These are phyloP conservation scores for Diospyros lotus DNA, from an alignment of 148 eudicot genomes.

Conservation along the genomic window DNA sequence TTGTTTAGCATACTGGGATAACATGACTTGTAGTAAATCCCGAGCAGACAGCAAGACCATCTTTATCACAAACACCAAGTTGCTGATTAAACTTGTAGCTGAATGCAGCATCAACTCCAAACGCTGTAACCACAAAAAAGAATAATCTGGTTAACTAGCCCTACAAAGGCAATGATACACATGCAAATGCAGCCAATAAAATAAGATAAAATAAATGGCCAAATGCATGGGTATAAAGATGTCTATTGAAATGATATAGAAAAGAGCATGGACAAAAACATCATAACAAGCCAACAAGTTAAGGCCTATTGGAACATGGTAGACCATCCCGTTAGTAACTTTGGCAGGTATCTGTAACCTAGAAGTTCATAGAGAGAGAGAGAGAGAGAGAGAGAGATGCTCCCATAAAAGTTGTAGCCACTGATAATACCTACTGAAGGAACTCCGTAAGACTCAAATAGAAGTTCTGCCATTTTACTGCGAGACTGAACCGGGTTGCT, in stretches of 20 bases:
- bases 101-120: constrained; percentile 95
- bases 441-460: constrained; percentile 96
- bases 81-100: constrained; percentile 81
- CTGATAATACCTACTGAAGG: constrained; percentile 85
- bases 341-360: background rate
- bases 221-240: background rate
- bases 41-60: constrained; percentile 77
- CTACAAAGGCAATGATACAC: background rate
- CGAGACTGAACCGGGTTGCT: constrained; percentile 93
- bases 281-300: constrained; percentile 7
- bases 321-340: background rate
- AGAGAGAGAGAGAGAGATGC: background rate
- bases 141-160: constrained; percentile 5
- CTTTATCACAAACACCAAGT: constrained; percentile 66
- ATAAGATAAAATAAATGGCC: background rate
- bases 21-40: constrained; percentile 96
- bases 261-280: background rate
- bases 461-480: constrained; percentile 95
- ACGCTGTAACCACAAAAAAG: constrained; percentile 50
- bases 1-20: constrained; percentile 61
- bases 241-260: background rate
- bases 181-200: background rate
- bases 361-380: background rate
- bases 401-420: background rate
- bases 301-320: constrained; percentile 3